A percentile compares a stretch with the other conserved stretches of the same genome.
Conservation (phyloP, 176 grass and related monocot genomes). For the Poa pratensis region DNA sequence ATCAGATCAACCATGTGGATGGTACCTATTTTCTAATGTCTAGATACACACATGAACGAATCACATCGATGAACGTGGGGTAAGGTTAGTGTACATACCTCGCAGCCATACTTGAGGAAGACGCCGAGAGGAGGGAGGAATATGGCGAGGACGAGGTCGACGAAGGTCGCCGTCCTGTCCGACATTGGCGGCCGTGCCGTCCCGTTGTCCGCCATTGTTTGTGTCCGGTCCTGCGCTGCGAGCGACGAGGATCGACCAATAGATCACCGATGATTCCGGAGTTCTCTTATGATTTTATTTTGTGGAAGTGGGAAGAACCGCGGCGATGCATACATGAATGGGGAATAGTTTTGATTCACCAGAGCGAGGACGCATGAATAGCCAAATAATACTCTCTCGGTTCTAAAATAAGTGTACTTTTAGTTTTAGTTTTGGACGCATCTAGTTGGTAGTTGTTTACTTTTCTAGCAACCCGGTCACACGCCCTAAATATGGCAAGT, state of each 20-base stretch:
- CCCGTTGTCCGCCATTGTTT: constrained; percentile 29
- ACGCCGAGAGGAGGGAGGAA: constrained; percentile 59
- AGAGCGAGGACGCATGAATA: neutral
- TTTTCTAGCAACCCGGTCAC: too few species aligned
- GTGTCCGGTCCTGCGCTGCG: neutral
- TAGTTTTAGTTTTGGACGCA: too few species aligned
- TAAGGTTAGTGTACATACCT: constrained; percentile 4
- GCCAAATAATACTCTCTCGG: neutral
- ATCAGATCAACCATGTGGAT: neutral
- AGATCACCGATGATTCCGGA: neutral
- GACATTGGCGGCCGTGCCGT: constrained; percentile 11
- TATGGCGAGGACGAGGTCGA: constrained; percentile 52
- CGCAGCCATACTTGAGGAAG: constrained; percentile 50
- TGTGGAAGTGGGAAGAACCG: neutral
- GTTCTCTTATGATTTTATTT: neutral
- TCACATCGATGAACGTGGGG: neutral
- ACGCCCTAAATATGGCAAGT: too few species aligned
- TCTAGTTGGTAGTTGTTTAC: too few species aligned
- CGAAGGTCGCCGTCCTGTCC: constrained; percentile 24
- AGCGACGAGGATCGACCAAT: neutral
- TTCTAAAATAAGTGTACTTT: too few species aligned
- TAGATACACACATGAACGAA: neutral
- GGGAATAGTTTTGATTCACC: neutral
- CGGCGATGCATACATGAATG: neutral
- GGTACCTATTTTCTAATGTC: neutral